phyloP scores from a whole-genome alignment of 371 early-diverging fungal species.

The Mucor mucedo region DNA sequence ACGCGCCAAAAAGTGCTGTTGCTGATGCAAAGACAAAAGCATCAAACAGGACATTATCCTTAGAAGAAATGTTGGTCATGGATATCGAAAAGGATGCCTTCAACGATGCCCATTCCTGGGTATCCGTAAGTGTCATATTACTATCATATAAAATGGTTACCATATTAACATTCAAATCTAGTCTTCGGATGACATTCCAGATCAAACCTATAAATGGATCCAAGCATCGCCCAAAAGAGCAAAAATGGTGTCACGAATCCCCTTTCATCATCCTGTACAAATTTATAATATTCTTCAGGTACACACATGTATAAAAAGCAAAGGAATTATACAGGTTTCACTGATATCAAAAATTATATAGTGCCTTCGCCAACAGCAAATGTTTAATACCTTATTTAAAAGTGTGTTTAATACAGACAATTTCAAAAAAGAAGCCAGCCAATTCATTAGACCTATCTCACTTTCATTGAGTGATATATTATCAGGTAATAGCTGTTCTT shows the following conservation, averaged over 20 bases:
- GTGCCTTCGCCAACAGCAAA: conserved; percentile 59
- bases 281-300: conserved; percentile 42
- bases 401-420: conserved; percentile 51
- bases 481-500: conserved; percentile 26
- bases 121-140: conserved; percentile 5
- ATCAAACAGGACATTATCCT: conserved; percentile 6
- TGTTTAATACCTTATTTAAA: conserved; percentile 60
- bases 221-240: conserved; percentile 30
- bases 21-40: background rate
- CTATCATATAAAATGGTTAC: background rate
- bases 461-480: conserved; percentile 43
- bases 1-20: background rate
- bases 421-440: background rate
- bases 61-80: conserved; percentile 40
- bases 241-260: conserved; percentile 53
- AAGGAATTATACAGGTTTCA: background rate
- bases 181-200: conserved; percentile 26
- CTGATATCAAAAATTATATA: conserved; percentile 22
- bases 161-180: background rate
- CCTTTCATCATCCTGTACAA: conserved; percentile 62
- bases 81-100: conserved; percentile 1
- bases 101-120: conserved; percentile 4
- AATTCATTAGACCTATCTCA: background rate
- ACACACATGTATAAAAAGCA: background rate
- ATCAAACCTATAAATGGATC: conserved; percentile 44